Evolutionary conservation across 2,329 filamentous ascomycete genomes (phyloP).

Genomic region (Ophiostoma ulmi): DNA sequence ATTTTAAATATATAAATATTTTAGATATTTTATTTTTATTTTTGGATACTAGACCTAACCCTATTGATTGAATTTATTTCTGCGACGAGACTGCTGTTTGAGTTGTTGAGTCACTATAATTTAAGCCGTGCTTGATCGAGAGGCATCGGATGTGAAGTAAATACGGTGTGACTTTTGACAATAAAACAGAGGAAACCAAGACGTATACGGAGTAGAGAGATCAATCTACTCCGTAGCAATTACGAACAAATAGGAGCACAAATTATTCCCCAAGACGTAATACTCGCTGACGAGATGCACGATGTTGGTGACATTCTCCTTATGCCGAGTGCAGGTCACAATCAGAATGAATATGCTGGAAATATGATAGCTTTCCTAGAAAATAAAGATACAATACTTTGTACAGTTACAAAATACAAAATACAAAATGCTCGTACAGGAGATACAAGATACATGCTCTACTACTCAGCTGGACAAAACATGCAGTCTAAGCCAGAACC

Average conservation of each 20-base stretch:
- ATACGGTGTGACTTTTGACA: too few species aligned
- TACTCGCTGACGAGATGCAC: not conserved
- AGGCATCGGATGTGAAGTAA: too few species aligned
- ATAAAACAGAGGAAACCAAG: too few species aligned
- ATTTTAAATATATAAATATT: not conserved
- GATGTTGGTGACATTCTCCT: not conserved
- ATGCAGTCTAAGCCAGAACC: slow-evolving; percentile 9
- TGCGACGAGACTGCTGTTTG: not conserved
- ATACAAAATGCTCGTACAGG: not conserved
- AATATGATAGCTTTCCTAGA: not conserved
- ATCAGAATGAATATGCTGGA: not conserved
- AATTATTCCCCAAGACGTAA: too few species aligned
- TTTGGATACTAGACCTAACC: not conserved
- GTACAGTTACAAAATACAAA: not conserved
- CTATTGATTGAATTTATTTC: not conserved
- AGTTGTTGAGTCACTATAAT: not conserved
- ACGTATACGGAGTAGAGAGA: too few species aligned
- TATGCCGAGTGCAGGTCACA: slow-evolving; percentile 1
- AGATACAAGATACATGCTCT: not conserved
- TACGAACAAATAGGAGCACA: not conserved
- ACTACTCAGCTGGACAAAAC: not conserved
- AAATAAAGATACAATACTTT: not conserved
- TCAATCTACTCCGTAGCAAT: not conserved
- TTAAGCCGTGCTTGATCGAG: not conserved
- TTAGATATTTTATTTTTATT: not conserved